phyloP scores from a whole-genome alignment of 2,329 filamentous ascomycete species.

The Paracoccidioides brasiliensis region DNA sequence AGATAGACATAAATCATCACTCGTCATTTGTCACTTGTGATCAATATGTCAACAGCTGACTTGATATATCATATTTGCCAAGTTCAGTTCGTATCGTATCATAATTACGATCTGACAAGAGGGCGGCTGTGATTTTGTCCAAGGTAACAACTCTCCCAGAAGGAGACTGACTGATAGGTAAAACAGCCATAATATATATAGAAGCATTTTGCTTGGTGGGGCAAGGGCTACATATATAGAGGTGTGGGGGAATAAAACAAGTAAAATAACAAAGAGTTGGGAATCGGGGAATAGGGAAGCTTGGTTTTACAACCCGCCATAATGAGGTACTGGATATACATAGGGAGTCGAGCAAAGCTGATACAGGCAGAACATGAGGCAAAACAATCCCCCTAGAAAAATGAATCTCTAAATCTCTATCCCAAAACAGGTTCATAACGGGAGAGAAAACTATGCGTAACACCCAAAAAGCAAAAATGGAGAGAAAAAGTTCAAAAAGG shows the following conservation, averaged over 20 bases:
- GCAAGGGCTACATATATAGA: background rate
- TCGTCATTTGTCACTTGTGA: too few relatives aligned
- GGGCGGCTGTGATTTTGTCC: too few relatives aligned
- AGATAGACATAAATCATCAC: too few relatives aligned
- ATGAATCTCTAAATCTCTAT: background rate
- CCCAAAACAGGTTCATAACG: background rate
- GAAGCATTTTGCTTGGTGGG: background rate
- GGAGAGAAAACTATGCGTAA: background rate
- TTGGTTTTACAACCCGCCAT: background rate
- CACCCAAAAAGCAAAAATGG: background rate
- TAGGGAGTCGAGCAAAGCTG: slow-evolving; percentile 1
- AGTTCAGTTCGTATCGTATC: too few relatives aligned
- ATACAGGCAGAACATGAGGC: background rate
- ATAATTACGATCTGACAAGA: too few relatives aligned
- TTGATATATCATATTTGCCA: too few relatives aligned
- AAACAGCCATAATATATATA: background rate
- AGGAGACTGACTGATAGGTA: background rate
- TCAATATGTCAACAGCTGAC: too few relatives aligned
- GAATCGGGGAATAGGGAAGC: too few relatives aligned
- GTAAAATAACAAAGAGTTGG: background rate
- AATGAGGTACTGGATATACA: background rate
- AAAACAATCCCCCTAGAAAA: background rate
- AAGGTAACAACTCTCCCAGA: background rate
- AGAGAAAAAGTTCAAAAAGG: too few relatives aligned
- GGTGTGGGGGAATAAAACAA: background rate